Base-by-base conservation (phyloP, 768 basidiomycete genomes). In the Guyanaporus albipodus region DNA sequence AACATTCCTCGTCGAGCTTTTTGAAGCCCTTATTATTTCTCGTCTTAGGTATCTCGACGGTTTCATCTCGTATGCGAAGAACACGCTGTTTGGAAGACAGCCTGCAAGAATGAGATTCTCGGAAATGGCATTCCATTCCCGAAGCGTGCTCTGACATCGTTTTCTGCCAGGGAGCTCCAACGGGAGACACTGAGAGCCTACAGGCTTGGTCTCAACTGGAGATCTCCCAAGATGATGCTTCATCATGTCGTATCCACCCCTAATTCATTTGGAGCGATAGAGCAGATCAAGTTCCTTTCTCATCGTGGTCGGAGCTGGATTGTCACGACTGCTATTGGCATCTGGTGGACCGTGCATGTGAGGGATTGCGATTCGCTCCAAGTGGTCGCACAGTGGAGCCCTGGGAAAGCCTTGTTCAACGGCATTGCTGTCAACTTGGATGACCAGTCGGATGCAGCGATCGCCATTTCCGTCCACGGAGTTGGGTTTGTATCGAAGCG, bases 301-400 rank as follows among this genome's bases (percentile, higher is more conserved):
- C 73, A 73, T 6, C 62, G 62, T 31, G 71, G 62, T 1, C 71
- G 68, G 7, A 66, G 60, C 35, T 73, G 77, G 61, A 42, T 85
- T 4, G 41, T 83, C 45, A 77, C 77, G 7, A 70, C 80, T 8
- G 80, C 79, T 4, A 77, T 76, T 49, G 71, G 73, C 6, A 75
- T 86, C 40, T 86, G 84, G 84, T 78, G 79, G 32, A 67, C 70
- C 15, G 54, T 85, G 38, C 68, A 72, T 1, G 55, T 82, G 17
- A 83, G 84, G 79, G 71, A 79, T 44, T 57, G 44, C 22, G 43
- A 54, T 33, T 46, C 56, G 12, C 54, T 78, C 19, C 50, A 44
- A 23, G 50, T 56, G 8, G 59, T 63, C 12, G 73, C 70, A 12
- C 69, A 76, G 40, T 85, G 84, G 83, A 73, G 71, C 22, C 75